phyloP scores from a whole-genome alignment of 2,329 filamentous ascomycete species.

The Arthroderma sp. region DNA sequence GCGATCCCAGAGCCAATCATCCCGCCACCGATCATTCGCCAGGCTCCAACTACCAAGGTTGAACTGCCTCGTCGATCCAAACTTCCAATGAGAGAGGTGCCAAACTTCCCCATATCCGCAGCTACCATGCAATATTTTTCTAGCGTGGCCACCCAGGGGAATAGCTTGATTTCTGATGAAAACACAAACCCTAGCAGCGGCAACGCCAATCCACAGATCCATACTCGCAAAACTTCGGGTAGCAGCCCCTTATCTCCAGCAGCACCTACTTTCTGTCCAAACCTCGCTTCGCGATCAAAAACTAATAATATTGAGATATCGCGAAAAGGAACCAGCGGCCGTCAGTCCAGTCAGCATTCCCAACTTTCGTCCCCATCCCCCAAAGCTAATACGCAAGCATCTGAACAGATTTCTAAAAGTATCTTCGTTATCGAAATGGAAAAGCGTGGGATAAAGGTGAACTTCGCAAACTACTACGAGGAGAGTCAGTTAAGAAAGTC shows the following conservation, averaged over 20 bases:
- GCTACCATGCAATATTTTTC: constrained; percentile 12
- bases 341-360: background rate
- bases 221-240: background rate
- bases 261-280: background rate
- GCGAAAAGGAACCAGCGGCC: background rate
- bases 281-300: too few relatives aligned
- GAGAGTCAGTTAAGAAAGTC: too few relatives aligned
- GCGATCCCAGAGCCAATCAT: too few relatives aligned
- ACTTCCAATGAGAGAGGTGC: constrained; percentile 6
- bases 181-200: constrained; percentile 1
- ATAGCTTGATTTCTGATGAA: background rate
- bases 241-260: background rate
- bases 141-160: background rate
- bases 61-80: background rate
- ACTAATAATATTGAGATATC: too few relatives aligned
- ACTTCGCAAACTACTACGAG: background rate
- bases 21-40: too few relatives aligned
- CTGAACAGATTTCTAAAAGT: background rate
- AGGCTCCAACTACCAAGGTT: too few relatives aligned
- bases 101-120: constrained; percentile 8
- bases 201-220: background rate
- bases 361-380: background rate
- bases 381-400: background rate
- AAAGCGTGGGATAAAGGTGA: constrained; percentile 4
- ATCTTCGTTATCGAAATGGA: constrained; percentile 4